Evolutionary conservation across 1,284 basidiomycete genomes (phyloP).

Genomic region (Crucibulum parvulum): DNA sequence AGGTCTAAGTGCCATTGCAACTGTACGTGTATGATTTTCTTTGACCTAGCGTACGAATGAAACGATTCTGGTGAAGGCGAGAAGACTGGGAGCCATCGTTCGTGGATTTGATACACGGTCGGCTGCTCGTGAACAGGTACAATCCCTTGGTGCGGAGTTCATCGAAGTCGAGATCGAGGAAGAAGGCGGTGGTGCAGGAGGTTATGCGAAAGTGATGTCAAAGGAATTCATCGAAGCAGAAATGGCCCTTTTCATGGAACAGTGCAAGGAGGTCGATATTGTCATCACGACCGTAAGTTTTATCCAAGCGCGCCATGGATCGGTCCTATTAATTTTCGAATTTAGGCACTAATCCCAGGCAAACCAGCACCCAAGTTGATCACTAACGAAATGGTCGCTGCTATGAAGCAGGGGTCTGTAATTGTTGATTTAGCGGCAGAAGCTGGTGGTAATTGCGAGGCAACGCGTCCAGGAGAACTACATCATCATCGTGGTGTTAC

Average conservation of each 20-base stretch:
- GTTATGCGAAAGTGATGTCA: conserved; percentile 91
- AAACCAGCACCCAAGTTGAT: conserved; percentile 86
- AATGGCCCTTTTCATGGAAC: conserved; percentile 87
- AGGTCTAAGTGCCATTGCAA: conserved; percentile 85
- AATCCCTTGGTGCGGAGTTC: conserved; percentile 88
- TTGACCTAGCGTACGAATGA: not conserved
- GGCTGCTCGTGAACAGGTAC: conserved; percentile 85
- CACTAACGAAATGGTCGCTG: conserved; percentile 81
- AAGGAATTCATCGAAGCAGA: conserved; percentile 90
- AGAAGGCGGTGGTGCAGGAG: conserved; percentile 80
- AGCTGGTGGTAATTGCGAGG: conserved; percentile 85
- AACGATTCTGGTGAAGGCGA: conserved; percentile 52
- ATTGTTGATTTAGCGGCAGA: conserved; percentile 88
- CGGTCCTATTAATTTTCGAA: not conserved
- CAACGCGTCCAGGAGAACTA: conserved; percentile 79
- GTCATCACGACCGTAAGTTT: conserved; percentile 78
- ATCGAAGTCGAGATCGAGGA: conserved; percentile 80
- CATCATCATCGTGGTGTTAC: conserved; percentile 75
- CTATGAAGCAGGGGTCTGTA: conserved; percentile 89
- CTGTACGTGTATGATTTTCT: conserved; percentile 48
- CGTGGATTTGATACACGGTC: conserved; percentile 87
- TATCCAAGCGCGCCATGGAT: not conserved
- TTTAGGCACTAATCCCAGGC: conserved; percentile 80
- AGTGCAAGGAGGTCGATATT: conserved; percentile 88
- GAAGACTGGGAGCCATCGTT: conserved; percentile 84